Percentiles rank a stretch among this genome's conserved stretches.
Conservation (phyloP, 83 land plant genomes). For the Diphasiastrum complanatum region DNA sequence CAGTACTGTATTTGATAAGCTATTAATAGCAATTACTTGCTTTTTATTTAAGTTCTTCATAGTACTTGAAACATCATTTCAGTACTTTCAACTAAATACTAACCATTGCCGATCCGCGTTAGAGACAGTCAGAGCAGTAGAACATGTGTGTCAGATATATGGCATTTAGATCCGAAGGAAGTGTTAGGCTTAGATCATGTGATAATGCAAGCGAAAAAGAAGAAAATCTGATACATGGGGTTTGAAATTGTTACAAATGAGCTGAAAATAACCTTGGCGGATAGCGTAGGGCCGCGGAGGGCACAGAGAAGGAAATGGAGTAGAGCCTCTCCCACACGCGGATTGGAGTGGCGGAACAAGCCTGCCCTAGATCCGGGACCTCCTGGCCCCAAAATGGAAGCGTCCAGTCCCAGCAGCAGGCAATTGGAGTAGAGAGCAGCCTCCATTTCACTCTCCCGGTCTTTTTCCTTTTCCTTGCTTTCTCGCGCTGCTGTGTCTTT, state of each 20-base stretch:
- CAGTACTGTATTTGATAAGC: too few relatives aligned
- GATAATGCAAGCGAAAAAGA: too few relatives aligned
- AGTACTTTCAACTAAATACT: too few relatives aligned
- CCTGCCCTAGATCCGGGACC: conserved; percentile 50
- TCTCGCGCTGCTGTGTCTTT: conserved; percentile 19
- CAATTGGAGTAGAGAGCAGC: conserved; percentile 92
- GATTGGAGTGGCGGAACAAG: conserved; percentile 94
- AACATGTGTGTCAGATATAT: too few relatives aligned
- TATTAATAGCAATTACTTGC: too few relatives aligned
- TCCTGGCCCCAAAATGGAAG: conserved; percentile 47
- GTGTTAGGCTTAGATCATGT: too few relatives aligned
- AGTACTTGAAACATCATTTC: too few relatives aligned
- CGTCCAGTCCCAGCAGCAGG: conserved; percentile 76
- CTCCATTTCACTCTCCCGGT: conserved; percentile 85
- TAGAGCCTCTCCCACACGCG: conserved; percentile 80
- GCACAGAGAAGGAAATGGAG: conserved; percentile 80
- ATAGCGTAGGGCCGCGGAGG: conserved; percentile 68
- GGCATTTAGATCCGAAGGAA: too few relatives aligned
- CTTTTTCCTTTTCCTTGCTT: conserved; percentile 81
- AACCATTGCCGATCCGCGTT: too few relatives aligned
- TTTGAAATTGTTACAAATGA: neutral
- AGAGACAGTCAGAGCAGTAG: too few relatives aligned
- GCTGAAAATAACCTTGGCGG: conserved; percentile 50
- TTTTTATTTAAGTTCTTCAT: too few relatives aligned
- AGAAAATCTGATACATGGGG: too few relatives aligned